Percentiles rank a stretch among this genome's conserved stretches.
phyloP scores from a whole-genome alignment of 805 yeast species.

The Gaillardinia entomophila region DNA sequence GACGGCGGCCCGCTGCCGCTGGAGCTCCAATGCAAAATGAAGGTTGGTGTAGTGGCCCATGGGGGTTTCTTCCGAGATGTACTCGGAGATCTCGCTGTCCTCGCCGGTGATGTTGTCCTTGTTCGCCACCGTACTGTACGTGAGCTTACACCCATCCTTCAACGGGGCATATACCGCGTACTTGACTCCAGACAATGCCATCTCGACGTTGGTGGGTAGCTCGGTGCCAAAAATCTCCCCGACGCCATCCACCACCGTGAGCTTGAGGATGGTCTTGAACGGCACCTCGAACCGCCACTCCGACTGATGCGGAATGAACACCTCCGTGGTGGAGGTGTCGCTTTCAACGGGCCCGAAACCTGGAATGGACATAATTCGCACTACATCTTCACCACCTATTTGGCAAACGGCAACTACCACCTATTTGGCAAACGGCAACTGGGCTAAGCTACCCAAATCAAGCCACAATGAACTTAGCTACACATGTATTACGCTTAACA shows the following conservation, averaged over 20 bases:
- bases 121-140: conserved; percentile 31
- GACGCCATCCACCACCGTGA: conserved; percentile 57
- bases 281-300: conserved; percentile 81
- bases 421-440: no score
- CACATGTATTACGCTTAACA: no score
- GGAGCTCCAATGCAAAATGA: conserved; percentile 69
- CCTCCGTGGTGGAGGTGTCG: conserved; percentile 7
- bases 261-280: conserved; percentile 41
- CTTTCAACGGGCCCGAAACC: conserved; percentile 5
- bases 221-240: conserved; percentile 95
- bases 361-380: conserved; percentile 13
- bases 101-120: conserved; percentile 24
- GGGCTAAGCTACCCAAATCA: no score
- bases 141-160: conserved; percentile 60
- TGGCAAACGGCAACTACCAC: no score
- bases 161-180: conserved; percentile 34
- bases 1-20: conserved; percentile 27
- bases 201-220: conserved; percentile 61
- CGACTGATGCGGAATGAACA: conserved; percentile 30
- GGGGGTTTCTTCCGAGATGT: conserved; percentile 66
- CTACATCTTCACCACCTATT: no score
- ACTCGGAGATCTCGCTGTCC: conserved; percentile 44
- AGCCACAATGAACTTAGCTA: no score
- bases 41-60: conserved; percentile 60
- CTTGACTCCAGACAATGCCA: conserved; percentile 33